Percentiles rank a stretch among this genome's conserved stretches.
These are phyloP conservation scores for Leersia perrieri DNA, from an alignment of 176 grass and related monocot genomes.

Conservation along the genomic window DNA sequence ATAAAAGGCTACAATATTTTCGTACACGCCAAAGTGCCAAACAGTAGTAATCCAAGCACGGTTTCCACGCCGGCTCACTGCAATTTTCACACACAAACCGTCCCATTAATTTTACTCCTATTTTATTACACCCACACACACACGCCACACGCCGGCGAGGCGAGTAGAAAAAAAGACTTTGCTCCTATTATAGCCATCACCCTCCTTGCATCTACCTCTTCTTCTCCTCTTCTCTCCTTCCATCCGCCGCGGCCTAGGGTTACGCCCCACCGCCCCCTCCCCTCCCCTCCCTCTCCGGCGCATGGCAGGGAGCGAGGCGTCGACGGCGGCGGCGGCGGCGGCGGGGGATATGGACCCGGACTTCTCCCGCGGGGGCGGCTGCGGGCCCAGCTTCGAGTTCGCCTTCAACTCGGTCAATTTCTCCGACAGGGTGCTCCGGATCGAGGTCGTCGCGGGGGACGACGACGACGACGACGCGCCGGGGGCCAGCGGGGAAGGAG, in stretches of 20 bases:
- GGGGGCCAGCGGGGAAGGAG: conserved; percentile 13
- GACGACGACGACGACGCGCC: conserved; percentile 43
- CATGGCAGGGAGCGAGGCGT: conserved; percentile 9
- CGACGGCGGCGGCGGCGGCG: background rate
- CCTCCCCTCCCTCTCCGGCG: too few species aligned
- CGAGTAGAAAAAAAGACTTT: too few species aligned
- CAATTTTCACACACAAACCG: too few species aligned
- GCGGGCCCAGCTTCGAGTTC: conserved; percentile 72
- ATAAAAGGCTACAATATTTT: too few species aligned
- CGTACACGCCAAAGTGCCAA: too few species aligned
- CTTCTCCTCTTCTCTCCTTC: background rate
- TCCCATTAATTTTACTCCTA: too few species aligned
- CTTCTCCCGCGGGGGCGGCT: conserved; percentile 54
- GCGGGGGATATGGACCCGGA: conserved; percentile 60
- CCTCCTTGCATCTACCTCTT: conserved; percentile 21
- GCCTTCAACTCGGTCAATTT: conserved; percentile 89
- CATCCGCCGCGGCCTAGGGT: conserved; percentile 43
- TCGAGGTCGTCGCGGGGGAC: conserved; percentile 58
- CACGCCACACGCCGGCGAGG: too few species aligned
- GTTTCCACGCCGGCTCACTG: too few species aligned
- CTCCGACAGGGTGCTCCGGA: conserved; percentile 74
- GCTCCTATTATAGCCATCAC: background rate
- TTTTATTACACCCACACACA: too few species aligned
- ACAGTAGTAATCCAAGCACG: too few species aligned
- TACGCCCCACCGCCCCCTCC: conserved; percentile 8